phyloP scores from a whole-genome alignment of 805 yeast species.

The Maudiozyma saulgeensis region DNA sequence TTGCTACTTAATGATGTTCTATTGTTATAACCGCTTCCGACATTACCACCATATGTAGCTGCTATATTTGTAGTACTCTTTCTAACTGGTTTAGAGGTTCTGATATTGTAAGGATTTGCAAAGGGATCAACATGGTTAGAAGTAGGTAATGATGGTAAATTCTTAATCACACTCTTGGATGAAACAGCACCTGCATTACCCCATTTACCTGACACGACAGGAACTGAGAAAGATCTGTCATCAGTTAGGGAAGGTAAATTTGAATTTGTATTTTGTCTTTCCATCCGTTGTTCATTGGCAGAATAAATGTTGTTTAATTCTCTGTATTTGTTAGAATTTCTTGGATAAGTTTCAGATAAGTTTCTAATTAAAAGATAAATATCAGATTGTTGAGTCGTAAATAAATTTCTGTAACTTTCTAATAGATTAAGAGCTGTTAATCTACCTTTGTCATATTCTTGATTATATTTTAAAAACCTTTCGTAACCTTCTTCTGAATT shows the following conservation, averaged over 20 bases:
- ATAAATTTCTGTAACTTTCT: slow-evolving; percentile 39
- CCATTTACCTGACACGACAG: slow-evolving; percentile 26
- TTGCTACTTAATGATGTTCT: slow-evolving; percentile 5
- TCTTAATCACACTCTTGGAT: slow-evolving; percentile 5
- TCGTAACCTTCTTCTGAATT: slow-evolving; percentile 42
- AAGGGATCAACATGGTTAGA: slow-evolving; percentile 16
- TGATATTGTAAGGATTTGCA: slow-evolving; percentile 7
- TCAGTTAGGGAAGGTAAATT: slow-evolving; percentile 21
- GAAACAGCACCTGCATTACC: slow-evolving; percentile 9
- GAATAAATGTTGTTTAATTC: slow-evolving; percentile 29
- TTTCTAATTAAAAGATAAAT: slow-evolving; percentile 50
- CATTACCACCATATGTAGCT: not conserved
- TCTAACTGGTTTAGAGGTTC: not conserved
- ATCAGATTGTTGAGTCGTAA: slow-evolving; percentile 39
- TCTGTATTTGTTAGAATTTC: slow-evolving; percentile 35
- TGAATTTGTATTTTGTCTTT: slow-evolving; percentile 9
- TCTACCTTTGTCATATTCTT: slow-evolving; percentile 36
- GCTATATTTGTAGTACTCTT: not conserved
- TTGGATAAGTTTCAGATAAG: slow-evolving; percentile 46
- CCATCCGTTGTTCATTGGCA: slow-evolving; percentile 19
- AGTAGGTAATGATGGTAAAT: slow-evolving; percentile 29
- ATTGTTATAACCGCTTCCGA: not conserved
- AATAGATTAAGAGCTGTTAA: slow-evolving; percentile 42
- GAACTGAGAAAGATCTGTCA: slow-evolving; percentile 9
- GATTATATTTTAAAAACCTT: slow-evolving; percentile 35